A percentile compares a stretch with the other conserved stretches of the same genome.
These are phyloP conservation scores for Mortierella alpina DNA, from an alignment of 192 early-diverging fungal genomes.

Conservation along the genomic window DNA sequence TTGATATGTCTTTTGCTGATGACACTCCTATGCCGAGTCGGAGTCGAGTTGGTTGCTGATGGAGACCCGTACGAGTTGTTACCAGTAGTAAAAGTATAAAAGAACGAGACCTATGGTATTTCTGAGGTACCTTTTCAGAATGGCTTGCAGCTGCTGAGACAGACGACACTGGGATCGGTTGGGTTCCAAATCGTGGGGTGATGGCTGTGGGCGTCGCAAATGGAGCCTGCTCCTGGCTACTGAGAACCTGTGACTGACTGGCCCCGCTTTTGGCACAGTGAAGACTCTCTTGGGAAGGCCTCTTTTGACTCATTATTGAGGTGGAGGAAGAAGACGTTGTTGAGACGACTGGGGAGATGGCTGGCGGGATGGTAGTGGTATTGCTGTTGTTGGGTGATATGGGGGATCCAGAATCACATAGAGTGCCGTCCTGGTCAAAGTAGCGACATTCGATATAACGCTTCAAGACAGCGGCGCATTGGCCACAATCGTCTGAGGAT, in stretches of 20 bases:
- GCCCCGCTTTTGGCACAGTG: not conserved
- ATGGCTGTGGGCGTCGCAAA: not conserved
- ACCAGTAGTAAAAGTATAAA: too few species aligned
- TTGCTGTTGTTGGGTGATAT: not conserved
- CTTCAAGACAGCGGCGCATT: slow-evolving; percentile 9
- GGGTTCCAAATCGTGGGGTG: slow-evolving; percentile 1
- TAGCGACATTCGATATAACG: slow-evolving; percentile 19
- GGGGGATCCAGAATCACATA: not conserved
- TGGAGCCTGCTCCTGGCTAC: not conserved
- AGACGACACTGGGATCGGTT: not conserved
- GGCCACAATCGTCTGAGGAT: slow-evolving; percentile 10
- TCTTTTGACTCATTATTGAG: too few species aligned
- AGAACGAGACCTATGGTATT: too few species aligned
- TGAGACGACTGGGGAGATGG: not conserved
- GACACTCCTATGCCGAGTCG: not conserved
- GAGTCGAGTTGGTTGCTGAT: not conserved
- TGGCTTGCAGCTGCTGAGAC: not conserved
- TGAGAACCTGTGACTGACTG: not conserved
- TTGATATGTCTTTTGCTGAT: not conserved
- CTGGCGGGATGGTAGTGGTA: too few species aligned
- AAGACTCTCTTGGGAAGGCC: too few species aligned
- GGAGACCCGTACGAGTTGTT: not conserved
- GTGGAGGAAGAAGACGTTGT: too few species aligned
- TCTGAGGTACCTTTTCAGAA: not conserved
- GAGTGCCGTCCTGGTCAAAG: not conserved